phyloP scores from a whole-genome alignment of 306 rosid genomes.

The Quercus gilva region DNA sequence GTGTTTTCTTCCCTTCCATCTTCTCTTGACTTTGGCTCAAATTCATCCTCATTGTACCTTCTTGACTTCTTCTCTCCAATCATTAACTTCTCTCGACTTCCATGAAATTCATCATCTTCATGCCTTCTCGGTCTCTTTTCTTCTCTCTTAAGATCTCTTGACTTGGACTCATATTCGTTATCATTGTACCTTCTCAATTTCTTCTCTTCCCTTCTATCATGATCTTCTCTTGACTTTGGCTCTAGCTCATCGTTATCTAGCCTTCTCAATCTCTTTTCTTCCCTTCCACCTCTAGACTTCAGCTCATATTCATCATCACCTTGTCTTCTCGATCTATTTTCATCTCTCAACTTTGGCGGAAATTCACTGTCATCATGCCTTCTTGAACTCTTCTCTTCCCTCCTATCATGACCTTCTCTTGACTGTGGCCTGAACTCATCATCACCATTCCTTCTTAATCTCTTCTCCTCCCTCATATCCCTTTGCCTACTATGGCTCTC shows the following conservation, averaged over 20 bases:
- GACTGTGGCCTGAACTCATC: conserved; percentile 46
- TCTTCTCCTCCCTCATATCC: conserved; percentile 43
- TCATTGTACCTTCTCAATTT: conserved; percentile 26
- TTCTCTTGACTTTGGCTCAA: conserved; percentile 43
- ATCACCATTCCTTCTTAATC: conserved; percentile 25
- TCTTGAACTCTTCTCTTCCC: conserved; percentile 47
- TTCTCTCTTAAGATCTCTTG: conserved; percentile 37
- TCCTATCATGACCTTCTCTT: conserved; percentile 48
- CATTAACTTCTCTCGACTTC: conserved; percentile 37
- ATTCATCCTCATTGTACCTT: conserved; percentile 36
- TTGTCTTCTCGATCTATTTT: conserved; percentile 46
- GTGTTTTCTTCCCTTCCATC: conserved; percentile 52
- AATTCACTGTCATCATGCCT: conserved; percentile 15
- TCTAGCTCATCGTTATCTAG: conserved; percentile 26
- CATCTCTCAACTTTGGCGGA: conserved; percentile 23
- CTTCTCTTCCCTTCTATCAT: conserved; percentile 46
- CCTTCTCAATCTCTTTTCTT: conserved; percentile 44
- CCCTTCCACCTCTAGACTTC: conserved; percentile 44
- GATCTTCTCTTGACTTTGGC: conserved; percentile 54
- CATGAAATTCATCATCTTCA: conserved; percentile 30
- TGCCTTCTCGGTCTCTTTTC: conserved; percentile 49
- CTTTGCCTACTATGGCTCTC: conserved; percentile 34
- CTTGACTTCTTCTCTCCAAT: conserved; percentile 39
- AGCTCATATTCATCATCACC: conserved; percentile 31
- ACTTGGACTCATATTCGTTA: conserved; percentile 12